Base-by-base conservation (phyloP, 805 yeast species). In the Pichia kluyveri region DNA sequence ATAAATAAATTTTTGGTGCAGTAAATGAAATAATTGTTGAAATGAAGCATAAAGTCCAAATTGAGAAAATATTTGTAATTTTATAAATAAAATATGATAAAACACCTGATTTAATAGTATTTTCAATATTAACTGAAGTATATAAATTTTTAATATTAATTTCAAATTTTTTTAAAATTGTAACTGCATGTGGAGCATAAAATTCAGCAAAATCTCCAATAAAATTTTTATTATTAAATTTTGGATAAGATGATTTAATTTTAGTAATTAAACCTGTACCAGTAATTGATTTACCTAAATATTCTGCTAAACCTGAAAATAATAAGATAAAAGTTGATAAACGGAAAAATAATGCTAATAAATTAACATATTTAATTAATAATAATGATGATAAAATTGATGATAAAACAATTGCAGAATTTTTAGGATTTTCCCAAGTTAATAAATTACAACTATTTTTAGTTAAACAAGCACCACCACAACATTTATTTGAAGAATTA, bases 211-310 rank as follows among this genome's bases (percentile, higher is more conserved):
- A 53, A 31, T 60, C 54, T 43, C 66, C 60, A 31, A 59, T 45
- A 49, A 57, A 60, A 7, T 71, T 57, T 49, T 61, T 59, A 42
- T n/a, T 17, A 17, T 5, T 37, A 37, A 23, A 23, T 23, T 23
- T 23, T 23, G 26, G 26, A 23, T 67, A 61, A 47, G 93, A 87
- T 47, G 93, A 88, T 64, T 76, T 82, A 73, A 84, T 80, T 58
- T 81, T 78, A 52, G 89, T 76, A 51, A 91, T 82, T 53, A 90
- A 73, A 18, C 97, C 96, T 60, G 74, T 71, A 55, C 96, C 96
- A 44, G 86, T 75, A 55, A 83, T 67, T 40, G 79, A 58, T 61
- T 83, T 83, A 52, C 95, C 84, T 49, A 74, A 72, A 61, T 82
- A 85, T 71, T 90, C 97, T 48, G 82, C 85, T 48, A 77, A 72